Percentiles rank a stretch among this genome's conserved stretches.
These are phyloP conservation scores for Hippophae rhamnoides DNA, from an alignment of 306 rosid genomes.

Conservation along the genomic window DNA sequence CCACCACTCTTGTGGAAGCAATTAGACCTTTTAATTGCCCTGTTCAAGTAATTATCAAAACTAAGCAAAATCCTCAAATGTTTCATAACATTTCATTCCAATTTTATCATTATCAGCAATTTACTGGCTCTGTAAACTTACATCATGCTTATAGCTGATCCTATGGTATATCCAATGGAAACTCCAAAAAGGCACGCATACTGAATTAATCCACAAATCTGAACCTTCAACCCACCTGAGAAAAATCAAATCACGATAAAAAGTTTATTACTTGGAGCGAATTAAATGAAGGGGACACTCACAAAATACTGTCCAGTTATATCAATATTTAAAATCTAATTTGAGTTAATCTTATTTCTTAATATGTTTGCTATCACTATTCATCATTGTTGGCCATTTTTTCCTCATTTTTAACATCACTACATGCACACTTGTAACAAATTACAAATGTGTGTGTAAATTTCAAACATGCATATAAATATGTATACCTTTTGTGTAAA, in stretches of 20 bases:
- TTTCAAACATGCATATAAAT: too few species aligned
- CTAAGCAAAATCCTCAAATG: not conserved
- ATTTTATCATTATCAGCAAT: not conserved
- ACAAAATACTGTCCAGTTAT: too few species aligned
- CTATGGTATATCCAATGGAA: slow-evolving; percentile 74
- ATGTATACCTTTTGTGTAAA: too few species aligned
- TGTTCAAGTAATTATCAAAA: slow-evolving; percentile 21
- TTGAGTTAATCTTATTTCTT: too few species aligned
- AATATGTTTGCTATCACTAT: too few species aligned
- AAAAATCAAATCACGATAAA: slow-evolving; percentile 1
- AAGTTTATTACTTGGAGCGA: not conserved
- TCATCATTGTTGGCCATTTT: too few species aligned
- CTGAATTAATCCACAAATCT: slow-evolving; percentile 69
- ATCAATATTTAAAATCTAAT: too few species aligned
- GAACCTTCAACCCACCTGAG: slow-evolving; percentile 56
- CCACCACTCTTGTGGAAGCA: slow-evolving; percentile 58
- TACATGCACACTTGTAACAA: too few species aligned
- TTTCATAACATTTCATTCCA: not conserved
- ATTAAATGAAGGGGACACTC: not conserved
- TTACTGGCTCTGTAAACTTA: slow-evolving; percentile 7
- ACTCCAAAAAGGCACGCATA: slow-evolving; percentile 61
- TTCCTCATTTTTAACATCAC: too few species aligned
- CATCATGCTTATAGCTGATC: slow-evolving; percentile 75
- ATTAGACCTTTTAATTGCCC: slow-evolving; percentile 69
- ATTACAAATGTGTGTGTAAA: too few species aligned